Evolutionary conservation across 2,329 filamentous ascomycete genomes (phyloP).

Genomic region (Dothideomycetidae sp.): DNA sequence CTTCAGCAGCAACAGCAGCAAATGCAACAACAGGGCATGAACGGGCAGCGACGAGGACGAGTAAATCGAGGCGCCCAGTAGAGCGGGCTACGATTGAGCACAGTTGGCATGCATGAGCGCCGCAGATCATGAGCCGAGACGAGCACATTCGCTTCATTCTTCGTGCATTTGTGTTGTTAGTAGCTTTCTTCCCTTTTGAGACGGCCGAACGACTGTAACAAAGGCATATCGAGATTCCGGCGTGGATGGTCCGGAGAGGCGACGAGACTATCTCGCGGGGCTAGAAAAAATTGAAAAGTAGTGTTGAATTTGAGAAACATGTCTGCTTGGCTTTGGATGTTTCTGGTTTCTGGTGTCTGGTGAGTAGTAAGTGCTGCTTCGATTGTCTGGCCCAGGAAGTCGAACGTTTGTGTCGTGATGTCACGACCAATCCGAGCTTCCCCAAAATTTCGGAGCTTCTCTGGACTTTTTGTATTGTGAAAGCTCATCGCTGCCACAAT

Average conservation of each 20-base stretch:
- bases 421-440: not conserved
- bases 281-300: not conserved
- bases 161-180: not conserved
- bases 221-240: too few relatives aligned
- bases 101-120: too few relatives aligned
- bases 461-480: too few relatives aligned
- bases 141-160: not conserved
- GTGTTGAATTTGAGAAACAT: not conserved
- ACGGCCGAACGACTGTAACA: not conserved
- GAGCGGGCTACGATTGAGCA: not conserved
- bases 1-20: slow-evolving; percentile 23
- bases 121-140: not conserved
- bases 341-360: not conserved
- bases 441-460: not conserved
- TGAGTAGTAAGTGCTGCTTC: not conserved
- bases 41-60: slow-evolving; percentile 39
- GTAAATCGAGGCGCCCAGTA: slow-evolving; percentile 23
- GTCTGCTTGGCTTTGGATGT: not conserved
- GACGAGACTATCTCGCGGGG: too few relatives aligned
- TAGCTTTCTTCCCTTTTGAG: not conserved
- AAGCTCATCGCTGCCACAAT: too few relatives aligned
- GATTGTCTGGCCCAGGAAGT: too few relatives aligned
- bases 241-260: too few relatives aligned
- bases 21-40: slow-evolving; percentile 30
- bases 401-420: not conserved